These are phyloP conservation scores for Botryotinia calthae DNA, from an alignment of 2,329 filamentous ascomycete species.

Conservation along the genomic window DNA sequence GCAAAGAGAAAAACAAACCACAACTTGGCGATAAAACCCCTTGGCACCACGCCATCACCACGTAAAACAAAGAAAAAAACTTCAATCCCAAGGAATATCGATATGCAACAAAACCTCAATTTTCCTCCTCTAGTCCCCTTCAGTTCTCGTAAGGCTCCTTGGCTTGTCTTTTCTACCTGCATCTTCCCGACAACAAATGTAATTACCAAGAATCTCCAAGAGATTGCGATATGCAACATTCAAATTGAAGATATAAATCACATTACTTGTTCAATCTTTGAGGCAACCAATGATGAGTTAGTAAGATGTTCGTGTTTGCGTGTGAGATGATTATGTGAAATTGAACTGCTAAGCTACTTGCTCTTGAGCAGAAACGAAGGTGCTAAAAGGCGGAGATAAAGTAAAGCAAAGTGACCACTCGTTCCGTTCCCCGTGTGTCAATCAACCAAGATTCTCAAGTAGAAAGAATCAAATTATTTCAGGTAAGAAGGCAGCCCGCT, in stretches of 20 bases:
- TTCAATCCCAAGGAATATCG: slow-evolving; percentile 7
- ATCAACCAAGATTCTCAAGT: not conserved
- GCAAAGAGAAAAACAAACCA: not conserved
- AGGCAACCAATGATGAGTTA: not conserved
- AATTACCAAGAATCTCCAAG: slow-evolving; percentile 17
- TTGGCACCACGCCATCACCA: slow-evolving; percentile 12
- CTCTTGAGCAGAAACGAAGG: not conserved
- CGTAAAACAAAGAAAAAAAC: not conserved
- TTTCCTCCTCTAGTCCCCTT: not conserved
- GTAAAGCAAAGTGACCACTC: not conserved
- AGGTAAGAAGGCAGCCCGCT: slow-evolving; percentile 20
- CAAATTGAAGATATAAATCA: not conserved
- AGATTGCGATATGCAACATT: slow-evolving; percentile 18
- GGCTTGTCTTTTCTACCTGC: not conserved
- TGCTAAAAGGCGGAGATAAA: not conserved
- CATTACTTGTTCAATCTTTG: not conserved
- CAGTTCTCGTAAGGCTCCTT: not conserved
- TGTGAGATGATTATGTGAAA: not conserved
- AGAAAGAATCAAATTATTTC: slow-evolving; percentile 8
- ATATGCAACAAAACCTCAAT: slow-evolving; percentile 13
- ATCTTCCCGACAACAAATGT: not conserved
- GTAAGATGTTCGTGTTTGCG: not conserved
- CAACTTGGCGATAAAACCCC: slow-evolving; percentile 5
- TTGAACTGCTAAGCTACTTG: not conserved
- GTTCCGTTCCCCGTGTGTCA: not conserved